These are phyloP conservation scores for Angophora floribunda DNA, from an alignment of 345 rosid species.

Conservation along the genomic window DNA sequence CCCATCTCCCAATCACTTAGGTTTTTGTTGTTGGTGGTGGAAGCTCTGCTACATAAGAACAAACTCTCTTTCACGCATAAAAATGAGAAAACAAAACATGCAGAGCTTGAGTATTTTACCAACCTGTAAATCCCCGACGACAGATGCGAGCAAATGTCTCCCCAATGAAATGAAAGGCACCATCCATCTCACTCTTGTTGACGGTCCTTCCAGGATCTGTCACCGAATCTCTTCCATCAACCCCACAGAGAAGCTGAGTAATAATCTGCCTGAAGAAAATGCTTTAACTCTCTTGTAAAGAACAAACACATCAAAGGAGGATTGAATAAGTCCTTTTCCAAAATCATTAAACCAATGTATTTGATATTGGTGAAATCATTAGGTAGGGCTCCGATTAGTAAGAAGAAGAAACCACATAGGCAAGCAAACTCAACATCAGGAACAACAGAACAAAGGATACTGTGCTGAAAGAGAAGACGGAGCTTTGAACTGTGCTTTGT, in stretches of 20 bases:
- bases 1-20: not conserved
- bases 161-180: constrained; percentile 46
- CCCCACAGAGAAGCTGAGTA: constrained; percentile 49
- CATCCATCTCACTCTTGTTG: constrained; percentile 14
- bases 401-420: not conserved
- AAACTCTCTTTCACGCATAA: not conserved
- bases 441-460: constrained; percentile 58
- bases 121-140: constrained; percentile 96
- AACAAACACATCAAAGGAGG: constrained; percentile 7
- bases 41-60: not conserved
- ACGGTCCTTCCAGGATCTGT: constrained; percentile 1
- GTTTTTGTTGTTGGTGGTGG: not conserved
- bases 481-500: constrained; percentile 64
- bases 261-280: constrained; percentile 69
- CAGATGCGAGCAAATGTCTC: constrained; percentile 74
- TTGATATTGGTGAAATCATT: not conserved
- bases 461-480: constrained; percentile 59
- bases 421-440: not conserved
- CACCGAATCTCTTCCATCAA: constrained; percentile 21
- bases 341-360: not conserved
- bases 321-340: not conserved
- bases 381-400: not conserved
- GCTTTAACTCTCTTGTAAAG: constrained; percentile 45
- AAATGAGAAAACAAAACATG: not conserved
- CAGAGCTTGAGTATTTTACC: not conserved